A percentile compares a stretch with the other conserved stretches of the same genome.
Evolutionary conservation across 768 basidiomycete genomes (phyloP).

Genomic region (Erythrobasidium yunnanense): DNA sequence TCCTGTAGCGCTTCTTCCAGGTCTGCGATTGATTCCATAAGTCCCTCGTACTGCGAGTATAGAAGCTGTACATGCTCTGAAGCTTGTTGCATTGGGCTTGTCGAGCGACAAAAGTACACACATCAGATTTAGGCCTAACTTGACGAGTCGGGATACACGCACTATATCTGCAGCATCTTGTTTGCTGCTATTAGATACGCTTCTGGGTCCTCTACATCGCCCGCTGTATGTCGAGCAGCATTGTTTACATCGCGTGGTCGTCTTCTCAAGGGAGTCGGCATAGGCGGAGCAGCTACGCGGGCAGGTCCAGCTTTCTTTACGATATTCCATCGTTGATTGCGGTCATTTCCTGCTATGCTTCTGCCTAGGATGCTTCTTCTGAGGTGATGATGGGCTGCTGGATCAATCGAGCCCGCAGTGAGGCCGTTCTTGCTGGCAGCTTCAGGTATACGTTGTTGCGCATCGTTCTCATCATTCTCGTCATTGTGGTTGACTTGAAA

Average conservation of each 20-base stretch:
- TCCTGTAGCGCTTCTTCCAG: conserved; percentile 29
- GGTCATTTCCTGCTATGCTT: not conserved
- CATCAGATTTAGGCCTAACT: too few relatives aligned
- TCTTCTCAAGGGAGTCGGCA: conserved; percentile 27
- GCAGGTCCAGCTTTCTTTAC: conserved; percentile 27
- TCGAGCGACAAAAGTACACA: too few relatives aligned
- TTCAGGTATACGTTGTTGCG: too few relatives aligned
- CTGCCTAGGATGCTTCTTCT: not conserved
- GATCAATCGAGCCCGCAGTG: too few relatives aligned
- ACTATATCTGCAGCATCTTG: conserved; percentile 35
- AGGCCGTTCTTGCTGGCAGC: too few relatives aligned
- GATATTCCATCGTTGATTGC: conserved; percentile 20
- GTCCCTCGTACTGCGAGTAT: conserved; percentile 31
- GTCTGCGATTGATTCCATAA: conserved; percentile 28
- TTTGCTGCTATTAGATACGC: conserved; percentile 30
- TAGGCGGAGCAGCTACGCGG: not conserved
- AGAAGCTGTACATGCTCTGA: conserved; percentile 33
- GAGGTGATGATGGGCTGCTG: too few relatives aligned
- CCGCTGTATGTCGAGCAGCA: not conserved
- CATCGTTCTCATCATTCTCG: not conserved
- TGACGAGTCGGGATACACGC: too few relatives aligned
- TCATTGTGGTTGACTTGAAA: not conserved
- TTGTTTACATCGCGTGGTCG: not conserved
- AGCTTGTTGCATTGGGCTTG: conserved; percentile 31
- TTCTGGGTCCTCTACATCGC: conserved; percentile 13